Conservation (phyloP, 768 basidiomycete genomes). For the Tubosaeta sp. region DNA sequence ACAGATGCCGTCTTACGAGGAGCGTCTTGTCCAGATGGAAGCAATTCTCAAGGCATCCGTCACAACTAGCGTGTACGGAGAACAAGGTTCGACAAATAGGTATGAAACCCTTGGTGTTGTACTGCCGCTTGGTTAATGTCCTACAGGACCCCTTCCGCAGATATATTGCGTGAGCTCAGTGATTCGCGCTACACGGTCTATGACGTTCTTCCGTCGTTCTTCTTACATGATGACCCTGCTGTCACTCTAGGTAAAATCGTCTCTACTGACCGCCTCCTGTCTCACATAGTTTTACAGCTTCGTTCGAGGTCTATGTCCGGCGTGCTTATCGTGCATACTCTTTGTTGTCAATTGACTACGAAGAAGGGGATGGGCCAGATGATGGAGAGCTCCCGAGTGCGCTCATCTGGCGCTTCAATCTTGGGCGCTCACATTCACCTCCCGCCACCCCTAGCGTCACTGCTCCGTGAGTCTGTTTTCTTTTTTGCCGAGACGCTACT, state of each 20-base stretch:
- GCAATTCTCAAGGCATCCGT: slow-evolving; percentile 86
- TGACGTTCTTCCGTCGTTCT: slow-evolving; percentile 95
- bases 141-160: slow-evolving; percentile 72
- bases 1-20: slow-evolving; percentile 96
- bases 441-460: slow-evolving; percentile 75
- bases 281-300: slow-evolving; percentile 48
- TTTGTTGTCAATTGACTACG: slow-evolving; percentile 88
- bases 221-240: slow-evolving; percentile 80
- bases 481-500: neutral
- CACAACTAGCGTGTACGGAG: slow-evolving; percentile 85
- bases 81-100: slow-evolving; percentile 63
- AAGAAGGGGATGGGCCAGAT: slow-evolving; percentile 82
- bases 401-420: slow-evolving; percentile 93
- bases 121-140: slow-evolving; percentile 1
- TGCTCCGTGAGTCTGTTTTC: slow-evolving; percentile 21
- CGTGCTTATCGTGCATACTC: slow-evolving; percentile 95
- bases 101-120: slow-evolving; percentile 23
- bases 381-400: slow-evolving; percentile 78
- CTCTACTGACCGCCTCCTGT: neutral
- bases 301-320: slow-evolving; percentile 93
- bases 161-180: slow-evolving; percentile 86
- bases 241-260: slow-evolving; percentile 68
- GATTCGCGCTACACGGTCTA: slow-evolving; percentile 97
- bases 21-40: slow-evolving; percentile 92
- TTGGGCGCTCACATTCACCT: slow-evolving; percentile 83